Conservation (phyloP, 2,329 filamentous ascomycete species). For the Talaromyces sp. region DNA sequence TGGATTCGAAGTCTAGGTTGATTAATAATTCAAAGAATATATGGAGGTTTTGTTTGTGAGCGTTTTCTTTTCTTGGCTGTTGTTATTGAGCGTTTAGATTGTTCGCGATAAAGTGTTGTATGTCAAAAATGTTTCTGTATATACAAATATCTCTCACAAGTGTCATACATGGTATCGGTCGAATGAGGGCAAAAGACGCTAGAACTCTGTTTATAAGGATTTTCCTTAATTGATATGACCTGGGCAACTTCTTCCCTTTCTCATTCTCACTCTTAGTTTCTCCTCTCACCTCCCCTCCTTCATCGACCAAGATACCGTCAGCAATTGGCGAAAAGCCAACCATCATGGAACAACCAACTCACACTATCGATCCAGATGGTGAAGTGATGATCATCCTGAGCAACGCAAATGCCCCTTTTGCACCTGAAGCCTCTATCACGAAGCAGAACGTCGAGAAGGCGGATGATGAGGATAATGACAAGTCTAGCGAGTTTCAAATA, state of each 20-base stretch:
- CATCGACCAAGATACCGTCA: neutral
- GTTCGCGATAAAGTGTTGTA: too few relatives aligned
- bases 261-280: neutral
- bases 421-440: neutral
- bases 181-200: too few relatives aligned
- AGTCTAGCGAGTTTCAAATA: too few relatives aligned
- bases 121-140: too few relatives aligned
- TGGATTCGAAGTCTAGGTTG: conserved; percentile 56
- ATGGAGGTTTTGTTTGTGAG: neutral
- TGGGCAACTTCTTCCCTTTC: neutral
- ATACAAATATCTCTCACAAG: too few relatives aligned
- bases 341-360: conserved; percentile 7
- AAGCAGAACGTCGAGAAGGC: neutral
- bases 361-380: conserved; percentile 19
- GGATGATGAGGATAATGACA: neutral
- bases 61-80: neutral
- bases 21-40: neutral
- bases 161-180: too few relatives aligned
- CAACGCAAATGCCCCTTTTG: neutral
- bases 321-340: neutral
- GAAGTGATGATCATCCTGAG: conserved; percentile 4
- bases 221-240: neutral
- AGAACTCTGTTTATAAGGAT: too few relatives aligned
- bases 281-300: neutral
- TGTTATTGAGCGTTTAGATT: neutral